Conservation (phyloP, 129 eudicot genomes). For the Silybum marianum region DNA sequence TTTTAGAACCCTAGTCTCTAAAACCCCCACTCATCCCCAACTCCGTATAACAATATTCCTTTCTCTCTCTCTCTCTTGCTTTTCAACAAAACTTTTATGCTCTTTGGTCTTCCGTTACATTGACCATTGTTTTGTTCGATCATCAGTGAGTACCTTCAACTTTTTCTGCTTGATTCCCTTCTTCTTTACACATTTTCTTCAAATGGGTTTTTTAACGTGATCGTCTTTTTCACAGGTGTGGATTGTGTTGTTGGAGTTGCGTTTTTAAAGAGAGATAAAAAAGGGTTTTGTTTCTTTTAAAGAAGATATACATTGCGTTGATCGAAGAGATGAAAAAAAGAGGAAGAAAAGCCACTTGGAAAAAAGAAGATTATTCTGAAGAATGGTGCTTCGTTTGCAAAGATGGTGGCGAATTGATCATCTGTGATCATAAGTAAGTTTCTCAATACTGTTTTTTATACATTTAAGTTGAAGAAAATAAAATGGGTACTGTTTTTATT, state of each 20-base stretch:
- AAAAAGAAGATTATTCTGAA: conserved; percentile 55
- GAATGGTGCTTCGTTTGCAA: conserved; percentile 83
- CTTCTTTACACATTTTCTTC: not conserved
- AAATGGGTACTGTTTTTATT: conserved; percentile 1
- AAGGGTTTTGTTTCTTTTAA: conserved; percentile 3
- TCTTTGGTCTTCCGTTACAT: conserved; percentile 3
- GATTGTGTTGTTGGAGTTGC: not conserved
- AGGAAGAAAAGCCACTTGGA: conserved; percentile 12
- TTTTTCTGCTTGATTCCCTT: not conserved
- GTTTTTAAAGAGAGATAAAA: not conserved
- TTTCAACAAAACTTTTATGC: not conserved
- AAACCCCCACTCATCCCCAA: conserved; percentile 10
- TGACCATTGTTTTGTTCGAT: conserved; percentile 10
- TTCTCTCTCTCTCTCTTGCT: conserved; percentile 6
- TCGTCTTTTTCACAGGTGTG: not conserved
- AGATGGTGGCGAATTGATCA: conserved; percentile 66
- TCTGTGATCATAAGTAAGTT: conserved; percentile 74
- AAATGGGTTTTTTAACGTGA: conserved; percentile 10
- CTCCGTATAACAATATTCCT: not conserved
- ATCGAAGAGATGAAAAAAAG: conserved; percentile 28
- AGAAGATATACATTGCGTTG: conserved; percentile 16
- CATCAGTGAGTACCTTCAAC: not conserved
- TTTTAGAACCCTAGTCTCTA: not conserved
- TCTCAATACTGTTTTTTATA: not conserved
- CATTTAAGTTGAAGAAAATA: not conserved